phyloP scores from a whole-genome alignment of 352 stramenopile species.

The Pythium rhizo-oryzae region DNA sequence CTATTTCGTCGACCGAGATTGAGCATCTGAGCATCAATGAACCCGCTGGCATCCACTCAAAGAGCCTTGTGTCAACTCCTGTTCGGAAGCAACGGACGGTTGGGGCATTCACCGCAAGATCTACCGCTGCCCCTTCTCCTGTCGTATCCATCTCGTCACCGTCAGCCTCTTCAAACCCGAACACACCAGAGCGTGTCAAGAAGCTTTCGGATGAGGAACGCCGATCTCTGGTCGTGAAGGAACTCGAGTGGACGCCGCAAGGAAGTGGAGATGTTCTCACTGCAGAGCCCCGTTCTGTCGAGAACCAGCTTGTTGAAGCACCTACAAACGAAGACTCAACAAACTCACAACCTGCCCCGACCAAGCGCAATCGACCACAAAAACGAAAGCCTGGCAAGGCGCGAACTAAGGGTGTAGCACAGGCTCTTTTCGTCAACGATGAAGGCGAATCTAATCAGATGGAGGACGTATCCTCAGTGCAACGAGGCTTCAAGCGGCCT shows the following conservation, averaged over 20 bases:
- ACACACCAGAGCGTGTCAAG: conserved; percentile 50
- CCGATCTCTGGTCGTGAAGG: conserved; percentile 28
- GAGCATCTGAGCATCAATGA: background rate
- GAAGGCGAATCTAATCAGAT: background rate
- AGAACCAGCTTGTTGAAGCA: conserved; percentile 5
- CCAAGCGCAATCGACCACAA: conserved; percentile 12
- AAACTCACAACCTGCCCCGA: background rate
- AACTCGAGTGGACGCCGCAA: conserved; percentile 58
- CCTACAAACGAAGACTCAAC: background rate
- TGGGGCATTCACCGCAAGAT: conserved; percentile 2
- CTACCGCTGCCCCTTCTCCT: conserved; percentile 43
- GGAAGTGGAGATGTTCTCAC: background rate
- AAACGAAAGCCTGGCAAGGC: conserved; percentile 23
- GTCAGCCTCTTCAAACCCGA: conserved; percentile 62
- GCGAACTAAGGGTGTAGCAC: conserved; percentile 16
- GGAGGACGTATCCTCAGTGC: background rate
- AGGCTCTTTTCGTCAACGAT: conserved; percentile 26
- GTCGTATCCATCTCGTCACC: conserved; percentile 74
- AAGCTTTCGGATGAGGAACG: conserved; percentile 15
- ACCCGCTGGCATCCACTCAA: background rate
- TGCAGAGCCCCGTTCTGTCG: background rate
- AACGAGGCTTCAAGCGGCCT: conserved; percentile 4
- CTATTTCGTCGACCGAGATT: background rate
- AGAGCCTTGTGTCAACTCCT: conserved; percentile 12
- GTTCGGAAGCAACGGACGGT: background rate